Evolutionary conservation across 495 filamentous ascomycete genomes (phyloP).

Genomic region (Podospora bellae-mahoneyi): DNA sequence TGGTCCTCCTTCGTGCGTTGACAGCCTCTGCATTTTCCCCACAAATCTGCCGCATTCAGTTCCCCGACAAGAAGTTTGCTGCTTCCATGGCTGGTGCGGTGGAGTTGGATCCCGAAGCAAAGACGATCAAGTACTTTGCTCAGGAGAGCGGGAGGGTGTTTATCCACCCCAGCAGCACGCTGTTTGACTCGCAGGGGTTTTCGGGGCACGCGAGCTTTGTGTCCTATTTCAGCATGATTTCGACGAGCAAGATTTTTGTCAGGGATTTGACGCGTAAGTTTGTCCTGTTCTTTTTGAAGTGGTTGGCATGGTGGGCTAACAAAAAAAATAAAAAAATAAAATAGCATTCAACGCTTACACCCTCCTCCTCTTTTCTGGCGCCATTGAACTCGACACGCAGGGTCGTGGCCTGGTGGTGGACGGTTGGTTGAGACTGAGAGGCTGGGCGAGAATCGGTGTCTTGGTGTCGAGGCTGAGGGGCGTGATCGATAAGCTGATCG

Average conservation of each 20-base stretch:
- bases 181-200: conserved; percentile 78
- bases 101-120: conserved; percentile 87
- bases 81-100: conserved; percentile 79
- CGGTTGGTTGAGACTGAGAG: conserved; percentile 83
- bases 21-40: conserved; percentile 90
- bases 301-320: neutral
- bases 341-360: conserved; percentile 87
- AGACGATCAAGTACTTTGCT: conserved; percentile 86
- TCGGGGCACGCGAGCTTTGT: conserved; percentile 66
- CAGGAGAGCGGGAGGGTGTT: conserved; percentile 86
- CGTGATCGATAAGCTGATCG: conserved; percentile 82
- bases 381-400: conserved; percentile 78
- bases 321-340: neutral
- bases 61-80: conserved; percentile 93
- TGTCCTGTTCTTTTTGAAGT: conserved; percentile 2
- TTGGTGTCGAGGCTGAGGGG: conserved; percentile 76
- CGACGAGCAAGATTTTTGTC: conserved; percentile 83
- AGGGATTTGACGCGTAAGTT: conserved; percentile 81
- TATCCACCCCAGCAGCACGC: conserved; percentile 79
- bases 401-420: conserved; percentile 88
- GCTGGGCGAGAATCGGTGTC: conserved; percentile 94
- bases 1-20: conserved; percentile 72
- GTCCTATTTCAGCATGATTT: conserved; percentile 86
- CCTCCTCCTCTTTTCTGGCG: conserved; percentile 84
- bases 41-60: conserved; percentile 82